Percentiles rank a stretch among this genome's conserved stretches.
phyloP scores from a whole-genome alignment of 495 filamentous ascomycete genomes.

The Endocarpon pusillum region DNA sequence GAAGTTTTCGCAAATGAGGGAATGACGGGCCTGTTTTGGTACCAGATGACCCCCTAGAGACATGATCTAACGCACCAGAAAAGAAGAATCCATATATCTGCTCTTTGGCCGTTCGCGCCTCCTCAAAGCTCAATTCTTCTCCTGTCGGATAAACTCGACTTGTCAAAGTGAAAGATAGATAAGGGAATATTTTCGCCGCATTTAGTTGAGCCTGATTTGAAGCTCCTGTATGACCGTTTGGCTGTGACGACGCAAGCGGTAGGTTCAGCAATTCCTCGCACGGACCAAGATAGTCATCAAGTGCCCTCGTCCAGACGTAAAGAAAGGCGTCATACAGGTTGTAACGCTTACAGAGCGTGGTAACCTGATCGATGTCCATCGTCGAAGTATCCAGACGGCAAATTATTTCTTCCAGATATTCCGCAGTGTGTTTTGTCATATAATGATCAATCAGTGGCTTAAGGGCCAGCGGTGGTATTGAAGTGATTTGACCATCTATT shows the following conservation, averaged over 20 bases:
- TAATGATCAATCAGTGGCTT: conserved; percentile 75
- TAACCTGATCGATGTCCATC: conserved; percentile 88
- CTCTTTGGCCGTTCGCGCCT: conserved; percentile 60
- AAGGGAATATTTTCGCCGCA: conserved; percentile 85
- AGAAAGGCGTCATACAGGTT: conserved; percentile 88
- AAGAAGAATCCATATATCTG: conserved; percentile 52
- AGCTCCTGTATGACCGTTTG: conserved; percentile 20
- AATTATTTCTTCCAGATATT: conserved; percentile 80
- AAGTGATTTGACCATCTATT: conserved; percentile 53
- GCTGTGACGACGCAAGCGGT: conserved; percentile 11
- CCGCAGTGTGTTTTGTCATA: conserved; percentile 49
- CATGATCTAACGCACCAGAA: too few relatives aligned
- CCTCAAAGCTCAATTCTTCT: conserved; percentile 45
- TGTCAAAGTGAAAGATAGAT: conserved; percentile 83
- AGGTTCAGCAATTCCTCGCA: conserved; percentile 58
- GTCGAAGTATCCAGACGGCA: conserved; percentile 81
- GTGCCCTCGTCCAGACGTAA: conserved; percentile 88
- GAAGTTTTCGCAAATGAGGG: conserved; percentile 64
- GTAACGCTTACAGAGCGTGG: conserved; percentile 74
- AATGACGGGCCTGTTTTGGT: conserved; percentile 52
- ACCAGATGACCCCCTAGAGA: conserved; percentile 51
- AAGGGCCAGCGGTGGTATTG: conserved; percentile 65
- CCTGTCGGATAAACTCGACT: conserved; percentile 83
- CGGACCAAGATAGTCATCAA: conserved; percentile 80
- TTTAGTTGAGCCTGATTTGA: conserved; percentile 31